Conservation (phyloP, 257 asterid genomes). For the Thymus quinquecostatus region DNA sequence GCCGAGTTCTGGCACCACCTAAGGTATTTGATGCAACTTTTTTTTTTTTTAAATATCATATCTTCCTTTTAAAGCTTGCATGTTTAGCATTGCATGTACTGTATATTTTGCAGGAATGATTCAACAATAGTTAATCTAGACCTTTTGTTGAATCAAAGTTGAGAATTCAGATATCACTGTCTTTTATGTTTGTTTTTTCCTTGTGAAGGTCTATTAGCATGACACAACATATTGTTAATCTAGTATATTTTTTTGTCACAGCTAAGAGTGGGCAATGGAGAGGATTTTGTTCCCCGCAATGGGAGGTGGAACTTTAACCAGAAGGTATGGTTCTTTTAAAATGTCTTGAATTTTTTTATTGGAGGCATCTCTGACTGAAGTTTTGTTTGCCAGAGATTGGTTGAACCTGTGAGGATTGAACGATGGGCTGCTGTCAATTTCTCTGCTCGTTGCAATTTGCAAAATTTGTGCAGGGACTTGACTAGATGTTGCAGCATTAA, state of each 20-base stretch:
- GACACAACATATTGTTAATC: not conserved
- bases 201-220: not conserved
- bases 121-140: not conserved
- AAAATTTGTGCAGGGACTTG: conserved; percentile 37
- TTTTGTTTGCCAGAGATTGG: conserved; percentile 47
- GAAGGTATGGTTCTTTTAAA: conserved; percentile 47
- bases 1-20: conserved; percentile 70
- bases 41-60: not conserved
- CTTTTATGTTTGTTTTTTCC: not conserved
- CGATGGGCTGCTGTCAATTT: conserved; percentile 68
- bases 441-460: conserved; percentile 53
- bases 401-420: conserved; percentile 45
- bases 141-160: conserved; percentile 1
- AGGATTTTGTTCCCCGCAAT: conserved; percentile 47
- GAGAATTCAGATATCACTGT: not conserved
- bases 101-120: not conserved
- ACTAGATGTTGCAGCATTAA: conserved; percentile 50
- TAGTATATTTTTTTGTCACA: conserved; percentile 28
- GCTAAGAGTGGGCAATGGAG: conserved; percentile 62
- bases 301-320: conserved; percentile 81
- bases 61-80: not conserved
- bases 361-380: conserved; percentile 16
- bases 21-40: conserved; percentile 39
- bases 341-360: not conserved
- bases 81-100: not conserved